Evolutionary conservation across 2,329 filamentous ascomycete species (phyloP).

Genomic region (Microdochium nivale): DNA sequence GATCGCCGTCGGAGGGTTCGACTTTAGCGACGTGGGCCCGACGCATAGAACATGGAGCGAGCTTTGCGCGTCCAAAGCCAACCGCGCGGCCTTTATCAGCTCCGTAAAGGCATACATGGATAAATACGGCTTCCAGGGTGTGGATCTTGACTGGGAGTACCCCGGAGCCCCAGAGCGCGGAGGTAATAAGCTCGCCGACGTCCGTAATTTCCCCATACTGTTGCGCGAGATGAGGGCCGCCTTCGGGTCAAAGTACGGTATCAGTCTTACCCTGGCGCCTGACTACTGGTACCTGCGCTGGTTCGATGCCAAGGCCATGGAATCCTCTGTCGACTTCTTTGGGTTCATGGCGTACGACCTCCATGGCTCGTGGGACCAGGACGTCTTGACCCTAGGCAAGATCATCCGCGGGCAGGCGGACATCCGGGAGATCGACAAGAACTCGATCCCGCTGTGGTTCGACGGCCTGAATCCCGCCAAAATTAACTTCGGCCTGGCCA

Average conservation of each 20-base stretch:
- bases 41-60: constrained; percentile 11
- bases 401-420: background rate
- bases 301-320: too few relatives aligned
- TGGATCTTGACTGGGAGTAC: constrained; percentile 28
- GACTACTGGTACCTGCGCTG: constrained; percentile 1
- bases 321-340: constrained; percentile 16
- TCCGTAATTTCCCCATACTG: too few relatives aligned
- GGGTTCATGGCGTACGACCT: constrained; percentile 30
- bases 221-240: background rate
- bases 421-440: background rate
- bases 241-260: constrained; percentile 1
- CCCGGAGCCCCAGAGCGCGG: constrained; percentile 9
- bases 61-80: constrained; percentile 3
- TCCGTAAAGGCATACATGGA: constrained; percentile 7
- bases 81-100: constrained; percentile 6
- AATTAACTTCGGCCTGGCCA: background rate
- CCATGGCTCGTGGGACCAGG: constrained; percentile 15
- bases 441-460: background rate
- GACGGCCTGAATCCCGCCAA: background rate
- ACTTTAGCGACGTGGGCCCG: constrained; percentile 16
- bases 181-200: constrained; percentile 44
- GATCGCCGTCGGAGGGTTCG: constrained; percentile 25
- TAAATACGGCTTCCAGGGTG: constrained; percentile 11
- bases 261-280: constrained; percentile 4
- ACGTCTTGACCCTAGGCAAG: too few relatives aligned